These are phyloP conservation scores for Naganishia albida DNA, from an alignment of 1,284 basidiomycete species.

Conservation along the genomic window DNA sequence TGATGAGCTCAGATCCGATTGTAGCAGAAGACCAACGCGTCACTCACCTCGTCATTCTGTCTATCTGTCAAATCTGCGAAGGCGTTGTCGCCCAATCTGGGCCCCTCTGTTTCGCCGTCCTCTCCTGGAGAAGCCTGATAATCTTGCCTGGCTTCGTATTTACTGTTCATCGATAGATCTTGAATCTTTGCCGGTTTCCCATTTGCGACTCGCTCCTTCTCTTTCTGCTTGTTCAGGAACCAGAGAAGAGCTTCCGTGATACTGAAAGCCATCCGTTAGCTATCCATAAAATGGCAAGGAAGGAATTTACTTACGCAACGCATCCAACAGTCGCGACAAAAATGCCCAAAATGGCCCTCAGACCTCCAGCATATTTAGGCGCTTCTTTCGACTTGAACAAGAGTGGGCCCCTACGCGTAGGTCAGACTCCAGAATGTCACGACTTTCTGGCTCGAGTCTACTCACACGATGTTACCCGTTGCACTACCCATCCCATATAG, in stretches of 20 bases:
- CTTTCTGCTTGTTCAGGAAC: slow-evolving; percentile 45
- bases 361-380: slow-evolving; percentile 41
- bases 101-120: slow-evolving; percentile 33
- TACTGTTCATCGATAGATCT: slow-evolving; percentile 44
- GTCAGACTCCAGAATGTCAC: neutral
- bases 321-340: slow-evolving; percentile 36
- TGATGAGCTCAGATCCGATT: neutral
- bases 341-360: slow-evolving; percentile 41
- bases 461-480: slow-evolving; percentile 39
- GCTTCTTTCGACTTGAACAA: slow-evolving; percentile 42
- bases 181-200: slow-evolving; percentile 49
- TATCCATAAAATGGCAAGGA: neutral
- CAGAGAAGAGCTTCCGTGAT: slow-evolving; percentile 36
- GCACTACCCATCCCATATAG: slow-evolving; percentile 41
- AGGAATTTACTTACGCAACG: slow-evolving; percentile 23
- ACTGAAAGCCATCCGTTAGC: neutral
- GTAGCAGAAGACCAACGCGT: slow-evolving; percentile 15
- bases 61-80: slow-evolving; percentile 46
- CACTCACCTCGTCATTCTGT: slow-evolving; percentile 42
- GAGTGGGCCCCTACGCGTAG: slow-evolving; percentile 38
- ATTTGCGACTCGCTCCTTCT: slow-evolving; percentile 42
- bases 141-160: slow-evolving; percentile 31
- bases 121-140: slow-evolving; percentile 30
- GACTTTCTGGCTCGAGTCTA: slow-evolving; percentile 34
- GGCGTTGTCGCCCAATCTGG: slow-evolving; percentile 37